Conservation (phyloP, 441 rosid genomes). For the Brassica hybrid region DNA sequence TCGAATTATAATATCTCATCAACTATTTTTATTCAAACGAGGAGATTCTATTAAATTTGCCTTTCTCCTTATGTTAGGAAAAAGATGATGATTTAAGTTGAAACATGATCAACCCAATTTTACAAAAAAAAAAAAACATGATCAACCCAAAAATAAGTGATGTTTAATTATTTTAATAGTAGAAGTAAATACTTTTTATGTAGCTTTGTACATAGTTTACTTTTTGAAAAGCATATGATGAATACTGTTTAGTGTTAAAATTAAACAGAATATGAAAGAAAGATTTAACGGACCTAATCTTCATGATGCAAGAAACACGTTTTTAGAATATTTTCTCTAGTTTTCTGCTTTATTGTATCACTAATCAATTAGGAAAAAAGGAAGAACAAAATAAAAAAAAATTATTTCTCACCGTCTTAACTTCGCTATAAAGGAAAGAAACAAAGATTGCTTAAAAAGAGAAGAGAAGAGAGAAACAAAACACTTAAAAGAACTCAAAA, state of each 20-base stretch:
- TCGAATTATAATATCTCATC: slow-evolving; percentile 14
- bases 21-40: slow-evolving; percentile 18
- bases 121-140: too few species aligned
- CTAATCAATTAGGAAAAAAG: neutral
- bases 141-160: too few species aligned
- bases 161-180: too few species aligned
- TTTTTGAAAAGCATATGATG: neutral
- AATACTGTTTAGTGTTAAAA: neutral
- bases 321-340: slow-evolving; percentile 4
- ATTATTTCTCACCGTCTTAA: slow-evolving; percentile 5
- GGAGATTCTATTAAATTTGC: slow-evolving; percentile 20
- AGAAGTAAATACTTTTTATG: neutral
- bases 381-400: neutral
- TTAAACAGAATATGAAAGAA: neutral
- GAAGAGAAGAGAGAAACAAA: neutral
- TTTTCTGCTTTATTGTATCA: neutral
- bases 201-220: too few species aligned
- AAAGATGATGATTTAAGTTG: too few species aligned
- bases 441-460: slow-evolving; percentile 20
- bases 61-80: neutral
- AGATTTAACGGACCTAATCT: neutral
- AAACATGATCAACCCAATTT: too few species aligned
- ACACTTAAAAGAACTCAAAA: too few species aligned
- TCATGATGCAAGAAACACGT: slow-evolving; percentile 26
- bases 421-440: slow-evolving; percentile 38